These are phyloP conservation scores for Cenchrus purpureus DNA, from an alignment of 176 grass and related monocot species.

Conservation along the genomic window DNA sequence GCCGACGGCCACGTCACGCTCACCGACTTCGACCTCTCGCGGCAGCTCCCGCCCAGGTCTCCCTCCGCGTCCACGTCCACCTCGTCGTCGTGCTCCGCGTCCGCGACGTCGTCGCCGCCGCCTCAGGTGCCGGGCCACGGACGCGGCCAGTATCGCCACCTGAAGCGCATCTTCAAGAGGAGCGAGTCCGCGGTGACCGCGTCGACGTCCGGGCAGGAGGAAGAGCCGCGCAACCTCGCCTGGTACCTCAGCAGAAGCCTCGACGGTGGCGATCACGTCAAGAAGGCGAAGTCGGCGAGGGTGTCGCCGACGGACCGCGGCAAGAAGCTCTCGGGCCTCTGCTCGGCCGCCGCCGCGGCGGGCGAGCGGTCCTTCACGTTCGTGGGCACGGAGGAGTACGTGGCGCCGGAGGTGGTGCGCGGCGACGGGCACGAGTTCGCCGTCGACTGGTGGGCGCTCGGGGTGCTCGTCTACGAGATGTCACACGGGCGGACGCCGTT, in stretches of 20 bases:
- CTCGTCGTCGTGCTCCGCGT: constrained; percentile 40
- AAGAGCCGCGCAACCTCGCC: constrained; percentile 36
- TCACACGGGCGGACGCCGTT: constrained; percentile 81
- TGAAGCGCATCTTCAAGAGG: constrained; percentile 55
- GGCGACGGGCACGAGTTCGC: constrained; percentile 92
- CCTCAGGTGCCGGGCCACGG: not conserved
- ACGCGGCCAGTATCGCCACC: not conserved
- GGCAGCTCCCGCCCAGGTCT: constrained; percentile 53
- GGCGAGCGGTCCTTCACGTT: constrained; percentile 80
- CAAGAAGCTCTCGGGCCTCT: constrained; percentile 48
- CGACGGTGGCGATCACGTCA: constrained; percentile 41
- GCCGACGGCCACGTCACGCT: constrained; percentile 84
- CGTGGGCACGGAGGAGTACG: constrained; percentile 97
- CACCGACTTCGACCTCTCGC: constrained; percentile 89
- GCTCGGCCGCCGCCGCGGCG: not conserved
- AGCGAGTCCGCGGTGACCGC: constrained; percentile 24
- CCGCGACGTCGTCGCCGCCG: constrained; percentile 44
- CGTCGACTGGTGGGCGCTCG: constrained; percentile 96
- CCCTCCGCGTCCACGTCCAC: constrained; percentile 18
- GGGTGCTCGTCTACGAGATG: constrained; percentile 94
- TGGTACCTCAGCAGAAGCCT: constrained; percentile 45
- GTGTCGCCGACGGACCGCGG: constrained; percentile 63
- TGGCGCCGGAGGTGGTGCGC: constrained; percentile 89
- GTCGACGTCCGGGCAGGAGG: constrained; percentile 9
- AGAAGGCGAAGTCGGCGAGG: constrained; percentile 76